These are phyloP conservation scores for Metschnikowia peoriensis DNA, from an alignment of 805 yeast genomes.

Conservation along the genomic window DNA sequence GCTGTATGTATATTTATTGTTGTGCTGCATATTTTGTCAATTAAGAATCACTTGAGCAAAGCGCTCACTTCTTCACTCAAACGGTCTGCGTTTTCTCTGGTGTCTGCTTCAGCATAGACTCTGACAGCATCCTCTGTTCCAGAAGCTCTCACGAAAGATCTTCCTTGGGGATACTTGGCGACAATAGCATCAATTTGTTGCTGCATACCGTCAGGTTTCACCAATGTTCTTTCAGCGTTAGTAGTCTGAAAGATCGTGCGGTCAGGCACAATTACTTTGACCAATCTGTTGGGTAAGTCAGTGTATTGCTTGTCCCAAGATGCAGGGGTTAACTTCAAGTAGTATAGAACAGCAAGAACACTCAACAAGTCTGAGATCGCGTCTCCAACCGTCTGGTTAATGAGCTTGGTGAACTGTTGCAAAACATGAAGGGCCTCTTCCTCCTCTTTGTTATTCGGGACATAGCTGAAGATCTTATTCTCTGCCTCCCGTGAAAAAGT, in stretches of 20 bases:
- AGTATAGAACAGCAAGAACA: slow-evolving; percentile 62
- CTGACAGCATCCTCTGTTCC: slow-evolving; percentile 98
- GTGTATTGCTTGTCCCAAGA: slow-evolving; percentile 76
- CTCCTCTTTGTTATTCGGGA: slow-evolving; percentile 41
- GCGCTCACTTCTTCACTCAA: slow-evolving; percentile 30
- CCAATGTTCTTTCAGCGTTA: slow-evolving; percentile 83
- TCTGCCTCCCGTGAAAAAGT: slow-evolving; percentile 61
- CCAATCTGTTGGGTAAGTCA: slow-evolving; percentile 83
- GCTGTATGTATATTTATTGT: background rate
- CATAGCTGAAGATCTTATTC: slow-evolving; percentile 29
- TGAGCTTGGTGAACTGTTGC: slow-evolving; percentile 60
- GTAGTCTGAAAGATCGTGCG: slow-evolving; percentile 77
- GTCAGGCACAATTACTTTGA: slow-evolving; percentile 81
- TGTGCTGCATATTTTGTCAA: background rate
- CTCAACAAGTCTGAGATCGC: slow-evolving; percentile 89
- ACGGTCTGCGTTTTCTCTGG: slow-evolving; percentile 28
- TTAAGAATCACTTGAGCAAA: slow-evolving; percentile 18
- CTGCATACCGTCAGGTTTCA: slow-evolving; percentile 78
- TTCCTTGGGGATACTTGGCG: slow-evolving; percentile 52
- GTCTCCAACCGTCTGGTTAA: slow-evolving; percentile 98
- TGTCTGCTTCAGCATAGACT: slow-evolving; percentile 86
- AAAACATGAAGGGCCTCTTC: slow-evolving; percentile 52
- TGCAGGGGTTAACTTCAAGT: slow-evolving; percentile 55
- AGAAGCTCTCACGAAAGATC: slow-evolving; percentile 94
- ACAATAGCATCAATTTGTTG: slow-evolving; percentile 65